Percentiles rank a stretch among this genome's conserved stretches.
These are phyloP conservation scores for Podospora appendiculata DNA, from an alignment of 495 filamentous ascomycete species.

Conservation along the genomic window DNA sequence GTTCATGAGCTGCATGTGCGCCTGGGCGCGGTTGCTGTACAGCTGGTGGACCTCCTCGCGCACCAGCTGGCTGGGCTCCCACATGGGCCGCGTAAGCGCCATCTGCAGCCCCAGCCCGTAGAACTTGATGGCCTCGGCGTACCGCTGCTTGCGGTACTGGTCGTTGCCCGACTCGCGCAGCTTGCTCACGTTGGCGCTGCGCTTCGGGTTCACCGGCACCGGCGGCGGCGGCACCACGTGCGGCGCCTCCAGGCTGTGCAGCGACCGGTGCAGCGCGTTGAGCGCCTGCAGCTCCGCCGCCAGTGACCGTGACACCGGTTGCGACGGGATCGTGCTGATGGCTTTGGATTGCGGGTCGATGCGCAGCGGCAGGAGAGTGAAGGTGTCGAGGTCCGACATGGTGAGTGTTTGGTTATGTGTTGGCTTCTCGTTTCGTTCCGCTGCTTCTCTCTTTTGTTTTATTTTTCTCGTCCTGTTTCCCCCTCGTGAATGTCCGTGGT, in stretches of 20 bases:
- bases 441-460: no score
- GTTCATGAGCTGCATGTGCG: conserved; percentile 65
- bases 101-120: conserved; percentile 83
- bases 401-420: conserved; percentile 19
- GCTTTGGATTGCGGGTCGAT: conserved; percentile 74
- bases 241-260: conserved; percentile 51
- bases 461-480: no score
- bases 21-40: conserved; percentile 85
- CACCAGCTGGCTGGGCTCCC: conserved; percentile 78
- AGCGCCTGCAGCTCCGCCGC: conserved; percentile 59
- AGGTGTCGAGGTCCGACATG: conserved; percentile 62
- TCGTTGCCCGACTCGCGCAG: conserved; percentile 82
- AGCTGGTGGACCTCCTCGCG: conserved; percentile 74
- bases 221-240: conserved; percentile 63
- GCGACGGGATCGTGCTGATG: conserved; percentile 18
- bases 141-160: conserved; percentile 66
- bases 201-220: conserved; percentile 76
- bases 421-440: not conserved
- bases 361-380: conserved; percentile 70
- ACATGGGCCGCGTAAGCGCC: conserved; percentile 70
- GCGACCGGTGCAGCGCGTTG: conserved; percentile 65
- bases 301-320: conserved; percentile 33
- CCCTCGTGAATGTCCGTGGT: no score
- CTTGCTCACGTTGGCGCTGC: conserved; percentile 75
- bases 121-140: conserved; percentile 67